These are phyloP conservation scores for Penicillium cosmopolitanum DNA, from an alignment of 495 filamentous ascomycete species.

Conservation along the genomic window DNA sequence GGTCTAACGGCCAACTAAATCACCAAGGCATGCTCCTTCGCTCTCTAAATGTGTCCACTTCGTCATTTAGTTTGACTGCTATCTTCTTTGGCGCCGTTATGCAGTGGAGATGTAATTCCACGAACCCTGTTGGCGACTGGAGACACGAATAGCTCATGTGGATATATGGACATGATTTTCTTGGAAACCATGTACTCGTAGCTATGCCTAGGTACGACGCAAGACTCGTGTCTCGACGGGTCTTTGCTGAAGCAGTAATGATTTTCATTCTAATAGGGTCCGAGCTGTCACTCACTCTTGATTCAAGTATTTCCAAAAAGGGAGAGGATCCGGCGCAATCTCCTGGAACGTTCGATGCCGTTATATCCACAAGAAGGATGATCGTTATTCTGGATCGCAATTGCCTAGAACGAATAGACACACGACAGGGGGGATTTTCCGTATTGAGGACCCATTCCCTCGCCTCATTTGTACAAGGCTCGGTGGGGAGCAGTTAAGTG, in stretches of 20 bases:
- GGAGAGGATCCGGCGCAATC: not conserved
- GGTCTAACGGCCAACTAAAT: constrained; percentile 4
- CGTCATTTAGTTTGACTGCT: not conserved
- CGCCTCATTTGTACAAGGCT: constrained; percentile 4
- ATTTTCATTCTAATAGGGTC: not conserved
- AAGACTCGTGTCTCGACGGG: not conserved
- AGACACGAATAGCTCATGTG: constrained; percentile 3
- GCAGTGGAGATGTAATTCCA: not conserved
- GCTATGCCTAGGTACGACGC: not conserved
- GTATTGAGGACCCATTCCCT: not conserved
- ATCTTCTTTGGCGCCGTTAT: not conserved
- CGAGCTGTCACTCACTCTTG: not conserved
- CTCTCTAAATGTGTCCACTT: not conserved
- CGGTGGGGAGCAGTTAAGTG: not conserved
- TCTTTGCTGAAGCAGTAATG: not conserved
- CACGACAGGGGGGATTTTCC: not conserved
- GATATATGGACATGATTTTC: not conserved
- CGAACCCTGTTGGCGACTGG: not conserved
- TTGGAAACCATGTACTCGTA: not conserved
- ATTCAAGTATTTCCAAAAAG: not conserved
- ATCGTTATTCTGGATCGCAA: not conserved
- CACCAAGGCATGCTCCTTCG: not conserved
- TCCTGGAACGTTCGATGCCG: not conserved
- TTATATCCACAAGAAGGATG: not conserved
- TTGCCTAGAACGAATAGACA: not conserved